Conservation (phyloP, 2,329 filamentous ascomycete genomes). For the Pezicula neosporulosa region DNA sequence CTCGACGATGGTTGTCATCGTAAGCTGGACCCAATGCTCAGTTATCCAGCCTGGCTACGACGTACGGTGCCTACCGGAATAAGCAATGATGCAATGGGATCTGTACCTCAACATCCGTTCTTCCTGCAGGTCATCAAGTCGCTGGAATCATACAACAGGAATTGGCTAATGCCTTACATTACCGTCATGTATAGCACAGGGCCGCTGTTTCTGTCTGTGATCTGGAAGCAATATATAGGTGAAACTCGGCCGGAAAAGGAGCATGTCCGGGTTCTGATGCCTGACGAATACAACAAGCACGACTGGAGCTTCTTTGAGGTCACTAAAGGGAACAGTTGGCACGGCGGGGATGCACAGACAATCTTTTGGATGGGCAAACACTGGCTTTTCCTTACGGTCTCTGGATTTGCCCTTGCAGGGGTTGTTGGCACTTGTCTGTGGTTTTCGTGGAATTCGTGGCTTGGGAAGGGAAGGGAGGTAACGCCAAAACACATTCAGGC, state of each 20-base stretch:
- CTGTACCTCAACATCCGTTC: conserved; percentile 69
- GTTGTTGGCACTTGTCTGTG: conserved; percentile 22
- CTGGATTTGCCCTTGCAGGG: conserved; percentile 27
- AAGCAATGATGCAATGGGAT: conserved; percentile 77
- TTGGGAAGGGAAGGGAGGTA: conserved; percentile 17
- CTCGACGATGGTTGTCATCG: conserved; percentile 50
- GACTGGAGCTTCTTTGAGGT: conserved; percentile 68
- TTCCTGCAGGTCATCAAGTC: conserved; percentile 67
- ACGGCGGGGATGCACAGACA: conserved; percentile 40
- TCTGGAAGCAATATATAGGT: conserved; percentile 71
- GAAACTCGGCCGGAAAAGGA: conserved; percentile 42
- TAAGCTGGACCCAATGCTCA: conserved; percentile 56
- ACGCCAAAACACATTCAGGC: conserved; percentile 8
- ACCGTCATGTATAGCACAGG: conserved; percentile 79
- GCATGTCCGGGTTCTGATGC: conserved; percentile 66
- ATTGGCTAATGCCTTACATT: conserved; percentile 63
- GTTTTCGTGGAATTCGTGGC: conserved; percentile 24
- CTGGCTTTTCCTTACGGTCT: conserved; percentile 33
- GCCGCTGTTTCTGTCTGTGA: conserved; percentile 70
- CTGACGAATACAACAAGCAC: conserved; percentile 64
- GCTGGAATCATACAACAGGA: conserved; percentile 63
- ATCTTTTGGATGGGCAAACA: conserved; percentile 47
- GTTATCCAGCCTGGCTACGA: conserved; percentile 67
- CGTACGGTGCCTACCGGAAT: conserved; percentile 74
- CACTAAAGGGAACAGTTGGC: conserved; percentile 42